These are phyloP conservation scores for Lumnitzera littorea DNA, from an alignment of 345 rosid genomes.

Conservation along the genomic window DNA sequence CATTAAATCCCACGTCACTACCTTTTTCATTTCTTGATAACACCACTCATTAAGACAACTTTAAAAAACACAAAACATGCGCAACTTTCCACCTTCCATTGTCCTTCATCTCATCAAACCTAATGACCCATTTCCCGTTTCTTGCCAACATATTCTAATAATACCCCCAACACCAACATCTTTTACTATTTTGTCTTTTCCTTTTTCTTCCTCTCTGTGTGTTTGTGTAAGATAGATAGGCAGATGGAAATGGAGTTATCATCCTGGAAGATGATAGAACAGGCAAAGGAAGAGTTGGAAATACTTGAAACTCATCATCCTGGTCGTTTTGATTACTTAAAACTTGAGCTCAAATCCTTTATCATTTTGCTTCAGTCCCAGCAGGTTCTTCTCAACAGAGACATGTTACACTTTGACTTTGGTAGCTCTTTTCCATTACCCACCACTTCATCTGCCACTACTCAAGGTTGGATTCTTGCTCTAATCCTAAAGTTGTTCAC, in stretches of 20 bases:
- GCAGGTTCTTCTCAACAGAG: neutral
- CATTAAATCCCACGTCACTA: too few relatives aligned
- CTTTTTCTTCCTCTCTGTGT: neutral
- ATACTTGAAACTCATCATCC: constrained; percentile 35
- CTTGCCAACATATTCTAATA: too few relatives aligned
- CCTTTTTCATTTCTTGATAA: too few relatives aligned
- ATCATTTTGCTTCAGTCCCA: constrained; percentile 28
- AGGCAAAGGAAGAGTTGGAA: constrained; percentile 39
- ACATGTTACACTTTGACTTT: constrained; percentile 1
- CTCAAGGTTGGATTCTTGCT: constrained; percentile 26
- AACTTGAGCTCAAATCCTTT: constrained; percentile 37
- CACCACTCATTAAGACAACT: too few relatives aligned
- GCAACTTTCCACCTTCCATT: too few relatives aligned
- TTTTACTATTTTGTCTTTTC: neutral
- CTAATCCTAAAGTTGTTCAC: neutral
- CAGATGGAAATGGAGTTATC: constrained; percentile 5
- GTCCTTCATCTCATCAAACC: too few relatives aligned
- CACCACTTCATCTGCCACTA: constrained; percentile 15
- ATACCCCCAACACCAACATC: too few relatives aligned
- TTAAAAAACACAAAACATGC: too few relatives aligned
- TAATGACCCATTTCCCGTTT: too few relatives aligned
- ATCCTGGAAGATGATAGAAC: constrained; percentile 32
- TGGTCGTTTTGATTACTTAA: constrained; percentile 29
- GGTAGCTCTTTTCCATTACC: constrained; percentile 3
- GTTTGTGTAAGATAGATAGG: neutral